phyloP scores from a whole-genome alignment of 805 yeast species.

The Komagataella kurtzmanii region DNA sequence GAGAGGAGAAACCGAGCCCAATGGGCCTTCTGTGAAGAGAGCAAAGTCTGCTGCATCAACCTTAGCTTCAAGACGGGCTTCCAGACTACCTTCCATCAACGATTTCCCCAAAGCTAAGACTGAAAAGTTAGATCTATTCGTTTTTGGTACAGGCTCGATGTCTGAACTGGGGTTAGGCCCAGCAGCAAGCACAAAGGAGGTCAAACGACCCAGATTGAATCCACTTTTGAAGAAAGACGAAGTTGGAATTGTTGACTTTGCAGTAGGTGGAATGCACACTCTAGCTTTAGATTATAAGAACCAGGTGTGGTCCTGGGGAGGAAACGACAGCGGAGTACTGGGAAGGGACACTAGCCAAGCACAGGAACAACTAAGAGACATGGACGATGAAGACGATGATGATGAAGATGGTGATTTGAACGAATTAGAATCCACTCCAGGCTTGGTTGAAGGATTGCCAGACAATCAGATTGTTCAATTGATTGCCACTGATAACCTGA shows the following conservation, averaged over 20 bases:
- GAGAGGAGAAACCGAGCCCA: constrained; percentile 9
- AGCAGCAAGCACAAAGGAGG: constrained; percentile 79
- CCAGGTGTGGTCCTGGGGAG: constrained; percentile 97
- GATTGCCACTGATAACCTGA: constrained; percentile 86
- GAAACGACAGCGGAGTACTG: constrained; percentile 81
- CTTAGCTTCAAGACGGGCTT: constrained; percentile 33
- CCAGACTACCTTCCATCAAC: constrained; percentile 34
- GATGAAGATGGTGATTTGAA: constrained; percentile 81
- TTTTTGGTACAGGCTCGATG: constrained; percentile 96
- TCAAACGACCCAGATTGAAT: constrained; percentile 89
- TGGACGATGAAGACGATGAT: constrained; percentile 42
- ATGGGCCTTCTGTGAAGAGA: constrained; percentile 17
- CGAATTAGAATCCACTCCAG: constrained; percentile 83
- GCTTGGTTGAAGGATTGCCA: constrained; percentile 55
- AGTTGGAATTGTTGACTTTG: constrained; percentile 68
- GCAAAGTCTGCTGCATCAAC: constrained; percentile 21
- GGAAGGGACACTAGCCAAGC: constrained; percentile 74
- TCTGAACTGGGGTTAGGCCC: constrained; percentile 98
- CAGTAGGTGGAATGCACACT: constrained; percentile 95
- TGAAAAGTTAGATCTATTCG: constrained; percentile 60
- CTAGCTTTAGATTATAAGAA: constrained; percentile 69
- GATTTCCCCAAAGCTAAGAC: constrained; percentile 21
- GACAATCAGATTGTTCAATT: constrained; percentile 52
- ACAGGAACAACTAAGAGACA: constrained; percentile 52
- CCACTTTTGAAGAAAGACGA: constrained; percentile 54